Evolutionary conservation across 2,329 filamentous ascomycete species (phyloP), one percentile per base, ranked within the genome.

Genomic region (Phialophora chinensis): DNA sequence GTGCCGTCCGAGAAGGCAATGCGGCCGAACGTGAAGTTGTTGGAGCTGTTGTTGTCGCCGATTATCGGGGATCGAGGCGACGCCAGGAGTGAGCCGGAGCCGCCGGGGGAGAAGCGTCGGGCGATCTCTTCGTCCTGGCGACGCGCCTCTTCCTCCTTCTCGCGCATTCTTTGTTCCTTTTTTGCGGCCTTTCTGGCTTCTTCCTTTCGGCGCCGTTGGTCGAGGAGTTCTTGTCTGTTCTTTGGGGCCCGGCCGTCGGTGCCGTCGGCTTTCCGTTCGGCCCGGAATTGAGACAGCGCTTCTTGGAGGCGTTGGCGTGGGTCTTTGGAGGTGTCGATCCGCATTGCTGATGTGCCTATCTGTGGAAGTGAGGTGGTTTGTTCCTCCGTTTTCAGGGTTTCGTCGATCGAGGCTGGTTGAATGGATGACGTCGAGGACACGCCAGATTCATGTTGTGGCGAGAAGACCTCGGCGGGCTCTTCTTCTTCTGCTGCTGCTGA

Each of bases 1-100:
- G 92, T 86, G 47, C 94, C 94, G 75, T 98, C 94, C 4, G 87
- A 87, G 77, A 98, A 99, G 11, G 92, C 88, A n/a, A 99, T 88
- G 42, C 92, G 90, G 35, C 93, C 93, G 77, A 98, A 99, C 5
- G 92, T 88, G 76, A 97, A 96, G 80, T 90, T 91, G 75, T 88
- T 89, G 69, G 75, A 74, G 77, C 79, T 47, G 44, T 62, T 53
- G 23, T 66, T 65, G 58, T 66, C 61, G 12, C 58, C 59, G 29
- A 80, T 75, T 31, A 77, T 76, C n/a, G 84, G 83, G 47, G 84
- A 84, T 55, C 81, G 80, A 7, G 84, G 83, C 4, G 83, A 85
- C 73, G 75, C 83, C 62, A 87, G 80, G 1, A 87, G 84, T 14
- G 85, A 87, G 59, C 85, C 86, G 7, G 84, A 86, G 33, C 86